Conservation (phyloP, 2,329 filamentous ascomycete species). For the Penicillium sp. region DNA sequence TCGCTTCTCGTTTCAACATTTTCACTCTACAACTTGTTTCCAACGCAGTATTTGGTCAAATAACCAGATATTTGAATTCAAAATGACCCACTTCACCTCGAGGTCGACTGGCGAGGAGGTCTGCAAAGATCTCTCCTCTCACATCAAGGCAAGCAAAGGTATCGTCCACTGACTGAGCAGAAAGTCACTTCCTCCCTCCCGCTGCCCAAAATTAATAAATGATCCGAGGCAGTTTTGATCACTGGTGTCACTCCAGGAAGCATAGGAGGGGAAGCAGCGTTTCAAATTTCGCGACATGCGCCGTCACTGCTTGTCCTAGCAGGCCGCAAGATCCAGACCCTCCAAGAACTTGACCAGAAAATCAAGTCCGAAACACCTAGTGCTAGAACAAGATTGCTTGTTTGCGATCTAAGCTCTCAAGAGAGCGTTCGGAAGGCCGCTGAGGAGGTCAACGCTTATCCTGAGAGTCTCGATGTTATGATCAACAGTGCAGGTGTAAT, state of each 20-base stretch:
- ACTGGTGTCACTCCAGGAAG: background rate
- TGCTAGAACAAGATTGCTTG: background rate
- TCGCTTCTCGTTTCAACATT: too few relatives aligned
- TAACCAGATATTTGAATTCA: rapidly evolving
- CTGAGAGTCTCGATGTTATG: background rate
- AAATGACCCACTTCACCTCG: too few relatives aligned
- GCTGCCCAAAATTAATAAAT: background rate
- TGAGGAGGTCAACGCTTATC: background rate
- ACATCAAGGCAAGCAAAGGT: background rate
- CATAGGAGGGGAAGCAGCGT: background rate
- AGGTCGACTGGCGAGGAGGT: background rate
- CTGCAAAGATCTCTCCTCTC: background rate
- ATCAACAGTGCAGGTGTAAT: background rate
- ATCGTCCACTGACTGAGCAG: background rate
- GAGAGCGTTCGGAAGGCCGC: background rate
- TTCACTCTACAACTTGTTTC: too few relatives aligned
- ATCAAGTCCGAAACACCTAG: background rate
- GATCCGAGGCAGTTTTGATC: background rate
- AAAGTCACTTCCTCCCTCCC: too few relatives aligned
- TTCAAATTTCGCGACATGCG: background rate
- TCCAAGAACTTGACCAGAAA: background rate
- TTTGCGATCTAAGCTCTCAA: background rate
- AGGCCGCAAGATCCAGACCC: background rate
- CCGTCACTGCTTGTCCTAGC: background rate
- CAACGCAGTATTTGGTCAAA: too few relatives aligned